Base-by-base conservation (phyloP, 2,329 filamentous ascomycete species). In the Westerdykella sp. region DNA sequence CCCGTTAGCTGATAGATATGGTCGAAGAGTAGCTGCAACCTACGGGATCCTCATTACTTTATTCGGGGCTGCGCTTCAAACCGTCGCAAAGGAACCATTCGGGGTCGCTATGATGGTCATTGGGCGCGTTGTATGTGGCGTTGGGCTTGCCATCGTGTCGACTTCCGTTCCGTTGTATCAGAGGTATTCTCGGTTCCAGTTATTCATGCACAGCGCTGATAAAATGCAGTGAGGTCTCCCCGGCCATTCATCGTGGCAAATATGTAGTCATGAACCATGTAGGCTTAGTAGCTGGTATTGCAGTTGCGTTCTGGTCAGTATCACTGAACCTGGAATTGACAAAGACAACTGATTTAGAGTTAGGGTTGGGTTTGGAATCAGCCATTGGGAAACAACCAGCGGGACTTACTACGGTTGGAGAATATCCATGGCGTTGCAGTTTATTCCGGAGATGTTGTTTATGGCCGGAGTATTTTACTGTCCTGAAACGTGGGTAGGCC, bases 261-360 rank as follows among this genome's bases (percentile, higher is more conserved):
- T 77, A 76, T 45, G 77, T 81, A 1, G 76, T 79, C 9, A 69
- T 80, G 60, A 80, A 80, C 51, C 78, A 81, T 41, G 69, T 79
- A 36, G 78, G 78, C 3, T 74, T 81, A 45, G 72, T 80, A 18
- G 69, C 70, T 2, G 78, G 78, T 3, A 59, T 80, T 6, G 75
- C 76, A 1, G 53, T 56, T 5, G 77, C 77, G 0, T 77, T 80
- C 44, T 80, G 77, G 77, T 79, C 59, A 30, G 66, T 45, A 16
- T 14, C 11, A n/a, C 6, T 15, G 16, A 12, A 13, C 16, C 6
- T 28, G 36, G 25, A 10, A 28, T 12, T 4, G 25, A 28, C 4
- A 12, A 12, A 28, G 4, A 28, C 9, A 7, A 12, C 7, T 28
- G 25, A 28, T 28, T 10, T 28, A 5, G 11, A 3, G 25, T 2